phyloP scores from a whole-genome alignment of 345 rosid species.

The Euphorbia pulcherrima region DNA sequence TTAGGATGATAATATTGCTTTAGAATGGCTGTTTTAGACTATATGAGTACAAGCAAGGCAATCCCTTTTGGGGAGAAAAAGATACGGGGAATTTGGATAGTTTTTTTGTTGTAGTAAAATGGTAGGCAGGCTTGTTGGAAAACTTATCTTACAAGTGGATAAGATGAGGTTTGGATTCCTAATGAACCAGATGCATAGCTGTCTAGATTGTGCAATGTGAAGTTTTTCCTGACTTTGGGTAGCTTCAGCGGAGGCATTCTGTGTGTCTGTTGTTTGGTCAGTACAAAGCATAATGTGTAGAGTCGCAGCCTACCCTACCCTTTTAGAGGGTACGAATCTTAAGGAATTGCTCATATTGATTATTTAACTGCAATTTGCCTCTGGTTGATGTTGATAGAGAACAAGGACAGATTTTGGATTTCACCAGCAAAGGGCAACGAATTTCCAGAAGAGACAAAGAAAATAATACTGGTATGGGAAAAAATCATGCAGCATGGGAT shows the following conservation, averaged over 20 bases:
- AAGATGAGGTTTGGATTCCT: background rate
- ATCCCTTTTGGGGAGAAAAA: no score
- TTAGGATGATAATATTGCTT: background rate
- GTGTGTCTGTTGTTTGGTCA: no score
- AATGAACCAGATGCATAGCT: background rate
- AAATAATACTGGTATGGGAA: no score
- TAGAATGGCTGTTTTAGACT: background rate
- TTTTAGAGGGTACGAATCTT: no score
- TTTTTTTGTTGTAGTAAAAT: conserved; percentile 1
- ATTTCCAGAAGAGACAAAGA: no score
- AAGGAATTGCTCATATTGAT: no score
- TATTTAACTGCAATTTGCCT: no score
- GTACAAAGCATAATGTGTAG: background rate
- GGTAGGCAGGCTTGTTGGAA: background rate
- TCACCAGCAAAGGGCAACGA: no score
- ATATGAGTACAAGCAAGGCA: background rate
- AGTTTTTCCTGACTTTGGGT: background rate
- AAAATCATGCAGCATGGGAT: no score
- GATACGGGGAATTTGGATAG: no score
- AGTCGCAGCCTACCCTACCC: background rate
- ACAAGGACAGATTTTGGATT: no score
- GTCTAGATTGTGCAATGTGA: background rate
- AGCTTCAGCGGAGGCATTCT: background rate
- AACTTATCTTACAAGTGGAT: background rate
- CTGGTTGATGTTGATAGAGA: background rate